These are phyloP conservation scores for Colletotrichum tropicale DNA, from an alignment of 2,329 filamentous ascomycete genomes.

Conservation along the genomic window DNA sequence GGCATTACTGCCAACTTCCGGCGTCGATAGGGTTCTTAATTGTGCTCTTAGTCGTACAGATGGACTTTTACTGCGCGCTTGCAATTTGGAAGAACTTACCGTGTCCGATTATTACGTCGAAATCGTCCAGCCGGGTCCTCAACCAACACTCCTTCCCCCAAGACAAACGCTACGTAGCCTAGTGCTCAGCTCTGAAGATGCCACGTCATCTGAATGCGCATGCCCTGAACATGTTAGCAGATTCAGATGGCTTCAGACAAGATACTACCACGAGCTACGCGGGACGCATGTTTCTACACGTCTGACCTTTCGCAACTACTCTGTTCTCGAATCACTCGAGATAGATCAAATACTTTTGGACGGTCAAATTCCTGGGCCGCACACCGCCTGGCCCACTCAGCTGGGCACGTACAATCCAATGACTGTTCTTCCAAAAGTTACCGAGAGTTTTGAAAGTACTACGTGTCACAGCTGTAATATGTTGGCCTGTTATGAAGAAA, in stretches of 20 bases:
- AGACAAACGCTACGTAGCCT: background rate
- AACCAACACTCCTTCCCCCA: background rate
- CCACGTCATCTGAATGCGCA: background rate
- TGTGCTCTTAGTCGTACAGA: background rate
- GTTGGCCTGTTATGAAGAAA: background rate
- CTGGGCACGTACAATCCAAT: background rate
- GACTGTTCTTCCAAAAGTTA: background rate
- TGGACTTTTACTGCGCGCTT: background rate
- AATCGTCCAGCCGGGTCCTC: background rate
- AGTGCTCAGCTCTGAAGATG: background rate
- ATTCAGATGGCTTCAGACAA: too few relatives aligned
- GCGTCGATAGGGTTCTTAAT: accelerated
- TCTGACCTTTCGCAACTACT: background rate
- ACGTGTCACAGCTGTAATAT: background rate
- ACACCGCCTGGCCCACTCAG: background rate
- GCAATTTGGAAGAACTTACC: background rate
- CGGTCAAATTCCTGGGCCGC: background rate
- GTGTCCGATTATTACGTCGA: background rate
- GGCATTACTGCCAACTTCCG: background rate
- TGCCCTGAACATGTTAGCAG: background rate
- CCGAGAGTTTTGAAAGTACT: background rate
- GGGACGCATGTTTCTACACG: background rate
- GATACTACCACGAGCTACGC: background rate
- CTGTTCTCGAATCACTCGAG: background rate
- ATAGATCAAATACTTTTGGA: background rate